Evolutionary conservation across 2,329 filamentous ascomycete species (phyloP), one percentile per base, ranked within the genome.

Genomic region (Fusarium succisae): DNA sequence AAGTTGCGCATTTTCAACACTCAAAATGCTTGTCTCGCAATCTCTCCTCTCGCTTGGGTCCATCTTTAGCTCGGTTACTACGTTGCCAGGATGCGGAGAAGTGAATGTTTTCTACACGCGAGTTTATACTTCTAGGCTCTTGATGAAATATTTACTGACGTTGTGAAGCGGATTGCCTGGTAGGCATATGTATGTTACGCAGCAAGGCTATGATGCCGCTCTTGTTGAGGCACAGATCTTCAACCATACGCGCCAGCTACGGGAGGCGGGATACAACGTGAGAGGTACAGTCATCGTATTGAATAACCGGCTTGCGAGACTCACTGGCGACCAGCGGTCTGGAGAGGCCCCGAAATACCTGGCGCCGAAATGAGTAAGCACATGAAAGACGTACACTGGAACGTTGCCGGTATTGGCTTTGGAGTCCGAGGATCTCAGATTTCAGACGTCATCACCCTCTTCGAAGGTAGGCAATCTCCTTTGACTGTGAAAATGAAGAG

Each of bases 251-350:
- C 44, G 66, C 3, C 50, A 53, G 24, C 22, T 69, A 1, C 50
- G 56, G 0, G 64, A 69, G 5, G 65, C 65, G 5, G 65, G 66
- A 2, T 69, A 69, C 5, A 69, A 69, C 4, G 64, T 69, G 0
- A 41, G 63, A n/a, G 65, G 62, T 35, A 11, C 0, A 1, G 2
- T 0, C 3, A 2, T 12, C 1, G 1, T 0, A 1, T 8, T 0
- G 0, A 8, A 9, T 1, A n/a, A 6, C 0, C 3, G 0, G 1
- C 20, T 32, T 7, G 6, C 0, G 1, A 1, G n/a, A 10, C 30
- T 30, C 1, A 30, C 30, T 12, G 30, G 1, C 11, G 1, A 1
- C 11, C 11, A 63, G 64, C 65, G 24, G 64, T 69, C 4, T 69
- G 66, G 65, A 50, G 66, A 43, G 66, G 65, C 1, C 57, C 66